Evolutionary conservation across 805 yeast species (phyloP), one percentile per base, ranked within the genome.

Genomic region (Cyberlindnera xishuangbannaensis): DNA sequence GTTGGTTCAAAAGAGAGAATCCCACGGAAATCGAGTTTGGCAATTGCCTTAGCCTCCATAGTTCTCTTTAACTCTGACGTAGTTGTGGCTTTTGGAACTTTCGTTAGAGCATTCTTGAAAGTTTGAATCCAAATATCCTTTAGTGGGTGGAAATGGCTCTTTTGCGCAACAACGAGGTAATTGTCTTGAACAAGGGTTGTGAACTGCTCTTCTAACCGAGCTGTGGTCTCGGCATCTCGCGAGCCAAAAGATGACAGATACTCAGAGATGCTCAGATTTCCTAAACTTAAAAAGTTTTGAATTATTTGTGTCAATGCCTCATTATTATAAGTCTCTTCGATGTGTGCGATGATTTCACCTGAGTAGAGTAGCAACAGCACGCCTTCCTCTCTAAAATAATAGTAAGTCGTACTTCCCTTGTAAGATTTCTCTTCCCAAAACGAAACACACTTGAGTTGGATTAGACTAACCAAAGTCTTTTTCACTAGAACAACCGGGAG

Each of bases 401-500:
- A 86, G 47, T 61, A 70, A 1, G 71, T 64, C 0, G 50, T 51
- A 12, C 54, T 42, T 13, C 52, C 55, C 14, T 37, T 48, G 6
- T 48, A 34, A 1, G 44, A 25, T 3, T 49, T 51, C 18, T 76
- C 82, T 13, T 59, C 60, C 76, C 87, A 78, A 49, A 76, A 76
- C 16, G 69, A 69, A 8, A 84, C 77, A 55, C 95, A 82, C 39
- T 83, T 74, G 41, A 85, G 64, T 57, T 90, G 96, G 25, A 88
- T 67, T 48, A 90, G 61, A 7, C 88, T 73, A 5, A 84, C 94
- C 27, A 90, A 62, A 0, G 83, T 66, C 21, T 79, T 71, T 43
- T 78, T 78, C 14, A 84, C 73, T 11, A 69, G 58, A 11, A 70
- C 55, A 0, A 62, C 33, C 1, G 79, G 70, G 30, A 82, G 52